A percentile compares a stretch with the other conserved stretches of the same genome.
These are phyloP conservation scores for Escovopsis sp. DNA, from an alignment of 2,329 filamentous ascomycete species.

Conservation along the genomic window DNA sequence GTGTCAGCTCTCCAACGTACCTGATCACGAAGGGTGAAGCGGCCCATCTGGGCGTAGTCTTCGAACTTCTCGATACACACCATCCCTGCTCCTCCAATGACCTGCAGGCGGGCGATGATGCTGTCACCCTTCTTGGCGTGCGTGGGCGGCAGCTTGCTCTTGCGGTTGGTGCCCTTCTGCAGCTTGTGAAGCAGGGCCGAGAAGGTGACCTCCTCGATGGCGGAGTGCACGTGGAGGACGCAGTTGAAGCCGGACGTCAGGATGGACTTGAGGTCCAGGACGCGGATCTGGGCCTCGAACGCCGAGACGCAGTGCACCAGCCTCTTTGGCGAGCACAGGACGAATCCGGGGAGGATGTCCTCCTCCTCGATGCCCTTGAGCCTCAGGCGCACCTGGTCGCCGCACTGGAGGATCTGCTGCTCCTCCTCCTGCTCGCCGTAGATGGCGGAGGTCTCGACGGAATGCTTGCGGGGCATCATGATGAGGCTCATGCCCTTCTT, in stretches of 20 bases:
- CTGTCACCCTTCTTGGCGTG: slow-evolving; percentile 71
- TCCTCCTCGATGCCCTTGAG: slow-evolving; percentile 95
- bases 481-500: slow-evolving; percentile 77
- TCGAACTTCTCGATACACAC: slow-evolving; percentile 93
- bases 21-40: slow-evolving; percentile 81
- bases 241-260: slow-evolving; percentile 93
- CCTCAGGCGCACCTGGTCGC: slow-evolving; percentile 86
- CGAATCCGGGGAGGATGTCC: slow-evolving; percentile 88
- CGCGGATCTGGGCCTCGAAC: slow-evolving; percentile 94
- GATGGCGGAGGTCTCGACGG: slow-evolving; percentile 65
- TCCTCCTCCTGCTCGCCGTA: slow-evolving; percentile 97
- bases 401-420: slow-evolving; percentile 64
- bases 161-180: slow-evolving; percentile 84
- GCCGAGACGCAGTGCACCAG: slow-evolving; percentile 77
- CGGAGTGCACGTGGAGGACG: slow-evolving; percentile 91
- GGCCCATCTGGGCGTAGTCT: slow-evolving; percentile 86
- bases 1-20: slow-evolving; percentile 28
- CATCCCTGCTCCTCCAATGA: slow-evolving; percentile 69
- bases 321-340: slow-evolving; percentile 87
- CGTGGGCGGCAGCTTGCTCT: slow-evolving; percentile 83
- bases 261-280: slow-evolving; percentile 89
- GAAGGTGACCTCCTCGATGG: slow-evolving; percentile 95
- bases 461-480: slow-evolving; percentile 91
- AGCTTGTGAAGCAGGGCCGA: slow-evolving; percentile 77
- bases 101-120: slow-evolving; percentile 84